Evolutionary conservation across 2,329 filamentous ascomycete species (phyloP).

Genomic region (Fusarium redolens): DNA sequence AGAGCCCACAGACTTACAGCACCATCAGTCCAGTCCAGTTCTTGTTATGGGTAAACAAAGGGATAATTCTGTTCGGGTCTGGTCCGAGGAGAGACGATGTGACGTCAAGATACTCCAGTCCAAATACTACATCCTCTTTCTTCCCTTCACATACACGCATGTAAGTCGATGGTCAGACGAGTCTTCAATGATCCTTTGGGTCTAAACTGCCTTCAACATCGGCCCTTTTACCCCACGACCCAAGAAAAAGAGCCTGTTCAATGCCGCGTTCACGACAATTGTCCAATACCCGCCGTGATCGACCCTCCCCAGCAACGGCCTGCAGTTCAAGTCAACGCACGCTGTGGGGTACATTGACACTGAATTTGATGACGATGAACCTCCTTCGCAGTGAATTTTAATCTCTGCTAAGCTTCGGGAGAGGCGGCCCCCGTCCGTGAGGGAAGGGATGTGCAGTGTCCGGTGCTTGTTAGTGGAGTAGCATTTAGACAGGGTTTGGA

Average conservation of each 20-base stretch:
- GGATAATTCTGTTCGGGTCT: neutral
- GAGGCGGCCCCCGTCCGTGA: neutral
- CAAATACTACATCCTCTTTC: neutral
- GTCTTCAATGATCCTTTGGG: neutral
- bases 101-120: constrained; percentile 9
- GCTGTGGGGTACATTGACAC: constrained; percentile 27
- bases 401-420: neutral
- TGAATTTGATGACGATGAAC: constrained; percentile 23
- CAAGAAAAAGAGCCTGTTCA: constrained; percentile 4
- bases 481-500: neutral
- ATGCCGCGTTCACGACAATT: constrained; percentile 12
- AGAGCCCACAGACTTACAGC: neutral
- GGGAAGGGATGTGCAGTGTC: constrained; percentile 19
- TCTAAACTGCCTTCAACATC: constrained; percentile 16
- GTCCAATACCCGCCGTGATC: constrained; percentile 18
- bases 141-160: neutral
- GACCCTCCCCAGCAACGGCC: constrained; percentile 19
- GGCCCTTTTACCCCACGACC: constrained; percentile 40
- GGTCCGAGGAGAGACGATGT: neutral
- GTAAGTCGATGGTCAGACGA: constrained; percentile 8
- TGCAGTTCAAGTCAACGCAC: neutral
- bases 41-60: neutral
- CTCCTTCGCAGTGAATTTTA: neutral
- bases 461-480: neutral
- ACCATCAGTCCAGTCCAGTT: neutral